These are phyloP conservation scores for Leccinum arenicola DNA, from an alignment of 768 basidiomycete genomes.

Conservation along the genomic window DNA sequence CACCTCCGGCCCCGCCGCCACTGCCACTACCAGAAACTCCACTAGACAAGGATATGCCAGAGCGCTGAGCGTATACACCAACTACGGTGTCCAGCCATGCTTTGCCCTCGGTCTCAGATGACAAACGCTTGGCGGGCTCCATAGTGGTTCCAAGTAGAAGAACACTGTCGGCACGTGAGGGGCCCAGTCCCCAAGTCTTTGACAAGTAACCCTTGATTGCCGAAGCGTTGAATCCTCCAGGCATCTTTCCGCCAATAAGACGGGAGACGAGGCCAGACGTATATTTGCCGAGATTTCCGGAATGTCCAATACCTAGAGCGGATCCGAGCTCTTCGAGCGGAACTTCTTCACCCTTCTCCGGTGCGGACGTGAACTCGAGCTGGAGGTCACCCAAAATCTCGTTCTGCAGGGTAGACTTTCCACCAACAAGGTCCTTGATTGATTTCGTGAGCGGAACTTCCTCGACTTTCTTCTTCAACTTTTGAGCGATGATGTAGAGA, in stretches of 20 bases:
- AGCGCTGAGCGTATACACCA: constrained; percentile 79
- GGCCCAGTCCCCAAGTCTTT: constrained; percentile 95
- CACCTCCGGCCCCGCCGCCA: constrained; percentile 64
- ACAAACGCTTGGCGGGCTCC: constrained; percentile 92
- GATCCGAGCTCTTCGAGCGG: constrained; percentile 94
- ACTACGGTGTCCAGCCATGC: constrained; percentile 89
- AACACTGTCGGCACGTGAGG: constrained; percentile 84
- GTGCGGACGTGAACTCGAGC: constrained; percentile 90
- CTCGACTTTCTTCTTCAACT: constrained; percentile 91
- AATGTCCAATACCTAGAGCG: constrained; percentile 74
- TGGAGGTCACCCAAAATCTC: constrained; percentile 97
- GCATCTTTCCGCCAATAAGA: constrained; percentile 94
- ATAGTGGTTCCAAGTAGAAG: constrained; percentile 88
- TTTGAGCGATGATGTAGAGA: constrained; percentile 89
- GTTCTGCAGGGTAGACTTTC: constrained; percentile 98
- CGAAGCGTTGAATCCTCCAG: constrained; percentile 95
- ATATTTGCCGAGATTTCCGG: constrained; percentile 91
- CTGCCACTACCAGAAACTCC: constrained; percentile 61
- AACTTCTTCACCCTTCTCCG: constrained; percentile 97
- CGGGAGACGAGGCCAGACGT: constrained; percentile 87
- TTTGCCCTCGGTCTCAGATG: constrained; percentile 89
- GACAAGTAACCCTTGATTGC: constrained; percentile 85
- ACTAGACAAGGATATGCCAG: constrained; percentile 80
- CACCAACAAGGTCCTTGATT: constrained; percentile 97
- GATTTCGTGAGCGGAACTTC: constrained; percentile 91